phyloP scores from a whole-genome alignment of 495 filamentous ascomycete species.

The Niebla homalea region DNA sequence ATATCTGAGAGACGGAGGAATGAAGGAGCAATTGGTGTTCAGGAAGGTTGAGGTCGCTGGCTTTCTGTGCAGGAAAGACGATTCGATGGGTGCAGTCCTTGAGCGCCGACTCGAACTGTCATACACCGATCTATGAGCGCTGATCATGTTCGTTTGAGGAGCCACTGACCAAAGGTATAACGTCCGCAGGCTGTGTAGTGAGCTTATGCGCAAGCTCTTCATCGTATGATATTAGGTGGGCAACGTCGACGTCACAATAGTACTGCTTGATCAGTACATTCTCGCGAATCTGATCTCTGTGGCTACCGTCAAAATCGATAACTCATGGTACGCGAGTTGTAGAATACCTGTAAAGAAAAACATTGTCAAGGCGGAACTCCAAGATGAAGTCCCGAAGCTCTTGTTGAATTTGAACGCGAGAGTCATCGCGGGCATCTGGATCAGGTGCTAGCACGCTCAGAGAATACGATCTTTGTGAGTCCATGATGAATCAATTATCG shows the following conservation, averaged over 20 bases:
- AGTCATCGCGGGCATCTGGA: conserved; percentile 49
- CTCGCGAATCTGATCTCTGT: conserved; percentile 86
- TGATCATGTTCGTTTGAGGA: not conserved
- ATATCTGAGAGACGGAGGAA: conserved; percentile 76
- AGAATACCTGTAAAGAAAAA: conserved; percentile 80
- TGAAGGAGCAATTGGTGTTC: conserved; percentile 94
- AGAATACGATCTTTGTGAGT: conserved; percentile 74
- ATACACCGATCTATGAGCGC: conserved; percentile 4
- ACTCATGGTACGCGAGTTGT: not conserved
- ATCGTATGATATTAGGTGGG: conserved; percentile 91
- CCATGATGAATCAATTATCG: conserved; percentile 40
- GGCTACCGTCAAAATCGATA: not conserved
- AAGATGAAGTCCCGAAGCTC: conserved; percentile 67
- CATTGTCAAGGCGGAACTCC: conserved; percentile 89
- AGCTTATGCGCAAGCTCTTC: conserved; percentile 90
- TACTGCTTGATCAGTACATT: conserved; percentile 92
- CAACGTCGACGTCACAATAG: conserved; percentile 94
- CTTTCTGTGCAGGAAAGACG: conserved; percentile 62
- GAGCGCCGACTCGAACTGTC: conserved; percentile 79
- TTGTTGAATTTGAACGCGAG: conserved; percentile 39
- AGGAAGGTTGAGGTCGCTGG: conserved; percentile 54
- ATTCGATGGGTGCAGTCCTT: conserved; percentile 85
- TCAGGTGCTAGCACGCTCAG: conserved; percentile 63
- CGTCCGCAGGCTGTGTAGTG: conserved; percentile 78
- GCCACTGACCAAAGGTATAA: conserved; percentile 68